Evolutionary conservation across 2,329 filamentous ascomycete genomes (phyloP).

Genomic region (Monilinia fructigena): DNA sequence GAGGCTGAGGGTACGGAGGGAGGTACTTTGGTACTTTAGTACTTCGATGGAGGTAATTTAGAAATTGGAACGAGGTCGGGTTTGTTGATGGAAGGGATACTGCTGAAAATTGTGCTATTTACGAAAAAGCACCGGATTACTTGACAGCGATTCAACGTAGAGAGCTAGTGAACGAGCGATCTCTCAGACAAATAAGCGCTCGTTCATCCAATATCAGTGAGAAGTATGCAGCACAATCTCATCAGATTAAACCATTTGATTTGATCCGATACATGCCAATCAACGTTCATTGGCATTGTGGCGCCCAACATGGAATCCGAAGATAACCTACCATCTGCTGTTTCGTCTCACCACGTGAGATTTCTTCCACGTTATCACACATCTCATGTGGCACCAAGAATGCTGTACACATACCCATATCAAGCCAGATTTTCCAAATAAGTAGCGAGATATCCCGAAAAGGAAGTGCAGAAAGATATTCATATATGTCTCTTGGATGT

Average conservation of each 20-base stretch:
- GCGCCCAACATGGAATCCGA: conserved; percentile 7
- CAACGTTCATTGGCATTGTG: neutral
- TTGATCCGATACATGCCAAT: neutral
- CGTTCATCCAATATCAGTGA: neutral
- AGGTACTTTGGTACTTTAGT: neutral
- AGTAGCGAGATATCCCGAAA: neutral
- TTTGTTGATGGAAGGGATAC: neutral
- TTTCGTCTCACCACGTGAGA: conserved; percentile 16
- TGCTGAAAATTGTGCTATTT: neutral
- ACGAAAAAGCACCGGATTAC: neutral
- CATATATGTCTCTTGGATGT: conserved; percentile 7
- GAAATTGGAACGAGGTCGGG: neutral
- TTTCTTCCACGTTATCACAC: conserved; percentile 18
- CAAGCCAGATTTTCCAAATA: neutral
- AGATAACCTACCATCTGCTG: neutral
- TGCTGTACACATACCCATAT: neutral
- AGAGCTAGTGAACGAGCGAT: neutral
- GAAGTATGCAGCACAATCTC: conserved; percentile 13
- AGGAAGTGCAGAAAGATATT: neutral
- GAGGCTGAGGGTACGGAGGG: neutral
- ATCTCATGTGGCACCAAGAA: conserved; percentile 1
- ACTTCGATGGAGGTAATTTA: neutral
- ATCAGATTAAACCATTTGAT: conserved; percentile 4
- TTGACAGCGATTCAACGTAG: neutral
- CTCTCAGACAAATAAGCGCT: neutral